Evolutionary conservation across 2,329 filamentous ascomycete genomes (phyloP).

Genomic region (Epichloe scottii): DNA sequence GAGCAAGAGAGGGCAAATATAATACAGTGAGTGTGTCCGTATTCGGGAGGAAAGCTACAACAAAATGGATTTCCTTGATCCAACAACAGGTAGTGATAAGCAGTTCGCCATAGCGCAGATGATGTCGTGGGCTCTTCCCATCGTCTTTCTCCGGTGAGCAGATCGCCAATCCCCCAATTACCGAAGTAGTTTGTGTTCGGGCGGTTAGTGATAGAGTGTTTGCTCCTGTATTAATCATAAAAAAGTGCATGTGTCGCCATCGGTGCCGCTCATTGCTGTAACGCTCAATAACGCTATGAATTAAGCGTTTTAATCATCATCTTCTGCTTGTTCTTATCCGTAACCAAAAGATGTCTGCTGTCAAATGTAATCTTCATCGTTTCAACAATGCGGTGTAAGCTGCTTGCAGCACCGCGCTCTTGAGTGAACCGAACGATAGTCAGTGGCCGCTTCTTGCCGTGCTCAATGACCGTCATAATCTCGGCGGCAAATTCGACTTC

Average conservation of each 20-base stretch:
- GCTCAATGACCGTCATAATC: constrained; percentile 79
- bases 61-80: background rate
- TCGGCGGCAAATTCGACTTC: constrained; percentile 81
- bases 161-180: background rate
- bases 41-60: background rate
- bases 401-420: constrained; percentile 81
- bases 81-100: background rate
- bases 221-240: background rate
- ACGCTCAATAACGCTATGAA: constrained; percentile 25
- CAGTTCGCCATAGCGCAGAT: constrained; percentile 1
- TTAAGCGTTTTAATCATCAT: constrained; percentile 63
- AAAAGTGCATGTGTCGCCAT: background rate
- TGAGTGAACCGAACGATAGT: constrained; percentile 80
- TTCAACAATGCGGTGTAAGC: constrained; percentile 73
- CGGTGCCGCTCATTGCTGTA: constrained; percentile 1
- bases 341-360: constrained; percentile 52
- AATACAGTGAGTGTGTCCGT: background rate
- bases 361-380: constrained; percentile 59
- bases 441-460: constrained; percentile 62
- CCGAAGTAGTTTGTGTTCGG: background rate
- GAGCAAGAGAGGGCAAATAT: background rate
- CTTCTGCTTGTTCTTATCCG: constrained; percentile 52
- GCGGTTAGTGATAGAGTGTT: background rate
- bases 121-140: background rate
- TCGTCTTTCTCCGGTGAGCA: background rate